These are phyloP conservation scores for Termitomyces eurrhizus DNA, from an alignment of 768 basidiomycete genomes.

Conservation along the genomic window DNA sequence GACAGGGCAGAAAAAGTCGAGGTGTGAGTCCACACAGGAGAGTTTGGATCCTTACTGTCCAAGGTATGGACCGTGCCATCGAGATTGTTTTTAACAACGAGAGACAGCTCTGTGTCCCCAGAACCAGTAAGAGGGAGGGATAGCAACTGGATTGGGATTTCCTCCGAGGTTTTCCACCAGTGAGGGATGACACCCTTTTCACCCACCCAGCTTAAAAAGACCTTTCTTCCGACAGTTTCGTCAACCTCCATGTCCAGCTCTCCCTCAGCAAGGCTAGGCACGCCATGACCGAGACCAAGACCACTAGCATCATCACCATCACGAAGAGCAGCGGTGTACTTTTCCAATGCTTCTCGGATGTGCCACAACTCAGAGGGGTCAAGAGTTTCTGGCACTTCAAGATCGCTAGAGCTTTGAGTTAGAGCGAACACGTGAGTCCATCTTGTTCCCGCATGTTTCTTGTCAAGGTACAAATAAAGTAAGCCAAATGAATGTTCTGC, in stretches of 20 bases:
- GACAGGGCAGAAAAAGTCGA: constrained; percentile 88
- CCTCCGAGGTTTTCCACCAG: constrained; percentile 34
- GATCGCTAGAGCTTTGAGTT: constrained; percentile 41
- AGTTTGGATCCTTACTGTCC: constrained; percentile 17
- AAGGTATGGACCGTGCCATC: constrained; percentile 68
- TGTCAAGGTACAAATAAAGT: constrained; percentile 84
- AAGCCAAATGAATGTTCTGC: constrained; percentile 64
- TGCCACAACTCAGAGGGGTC: constrained; percentile 78
- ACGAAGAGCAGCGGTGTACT: constrained; percentile 69
- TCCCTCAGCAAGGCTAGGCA: constrained; percentile 81
- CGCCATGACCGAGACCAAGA: constrained; percentile 58
- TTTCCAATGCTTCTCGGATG: constrained; percentile 80
- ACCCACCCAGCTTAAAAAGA: constrained; percentile 65
- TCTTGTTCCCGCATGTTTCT: constrained; percentile 74
- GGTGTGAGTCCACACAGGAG: constrained; percentile 62
- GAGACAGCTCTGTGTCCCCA: constrained; percentile 26
- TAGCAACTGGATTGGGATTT: constrained; percentile 49
- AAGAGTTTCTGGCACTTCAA: constrained; percentile 83
- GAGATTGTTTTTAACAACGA: constrained; percentile 69
- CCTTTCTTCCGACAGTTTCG: constrained; percentile 60
- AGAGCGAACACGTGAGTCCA: constrained; percentile 86
- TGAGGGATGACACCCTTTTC: constrained; percentile 42
- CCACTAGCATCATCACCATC: constrained; percentile 58
- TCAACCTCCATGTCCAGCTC: constrained; percentile 93
- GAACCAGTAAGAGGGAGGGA: constrained; percentile 67